Evolutionary conservation across 1,139 yeast species (phyloP).

Genomic region (Lodderomyces beijingensis): DNA sequence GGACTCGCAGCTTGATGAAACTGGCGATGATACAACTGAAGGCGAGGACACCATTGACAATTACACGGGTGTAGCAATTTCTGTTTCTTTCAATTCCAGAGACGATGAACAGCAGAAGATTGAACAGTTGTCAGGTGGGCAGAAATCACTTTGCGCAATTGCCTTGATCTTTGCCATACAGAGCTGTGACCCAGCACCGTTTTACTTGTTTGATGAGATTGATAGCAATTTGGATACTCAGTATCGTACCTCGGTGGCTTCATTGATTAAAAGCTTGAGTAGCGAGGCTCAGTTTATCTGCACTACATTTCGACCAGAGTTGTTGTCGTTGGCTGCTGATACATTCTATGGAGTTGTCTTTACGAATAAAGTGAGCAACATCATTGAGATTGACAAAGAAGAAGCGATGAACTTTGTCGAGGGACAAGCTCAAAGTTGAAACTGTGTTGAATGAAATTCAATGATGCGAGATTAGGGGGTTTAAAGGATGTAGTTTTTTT

Average conservation of each 20-base stretch:
- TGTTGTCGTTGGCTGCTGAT: slow-evolving; percentile 75
- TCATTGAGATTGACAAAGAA: slow-evolving; percentile 62
- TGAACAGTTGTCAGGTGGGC: slow-evolving; percentile 95
- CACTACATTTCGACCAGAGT: slow-evolving; percentile 92
- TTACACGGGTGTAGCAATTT: slow-evolving; percentile 78
- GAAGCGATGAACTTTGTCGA: slow-evolving; percentile 82
- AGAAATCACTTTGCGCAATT: slow-evolving; percentile 90
- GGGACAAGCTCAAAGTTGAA: slow-evolving; percentile 39
- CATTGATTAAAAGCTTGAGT: slow-evolving; percentile 64
- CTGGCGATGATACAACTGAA: slow-evolving; percentile 15
- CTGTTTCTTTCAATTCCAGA: slow-evolving; percentile 87
- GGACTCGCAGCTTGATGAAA: slow-evolving; percentile 3
- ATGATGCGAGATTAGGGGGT: no score
- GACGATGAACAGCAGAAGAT: slow-evolving; percentile 83
- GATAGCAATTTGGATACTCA: slow-evolving; percentile 95
- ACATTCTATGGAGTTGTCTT: slow-evolving; percentile 85
- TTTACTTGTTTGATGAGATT: slow-evolving; percentile 90
- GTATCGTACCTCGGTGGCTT: slow-evolving; percentile 85
- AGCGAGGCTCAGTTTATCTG: slow-evolving; percentile 80
- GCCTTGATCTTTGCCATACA: slow-evolving; percentile 92
- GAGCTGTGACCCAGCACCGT: slow-evolving; percentile 94
- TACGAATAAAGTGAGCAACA: slow-evolving; percentile 76
- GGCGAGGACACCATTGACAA: slow-evolving; percentile 42
- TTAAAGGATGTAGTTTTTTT: no score
- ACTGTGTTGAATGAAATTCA: no score